Conservation (phyloP, 1,284 basidiomycete species). For the Cryptococcus sp. region DNA sequence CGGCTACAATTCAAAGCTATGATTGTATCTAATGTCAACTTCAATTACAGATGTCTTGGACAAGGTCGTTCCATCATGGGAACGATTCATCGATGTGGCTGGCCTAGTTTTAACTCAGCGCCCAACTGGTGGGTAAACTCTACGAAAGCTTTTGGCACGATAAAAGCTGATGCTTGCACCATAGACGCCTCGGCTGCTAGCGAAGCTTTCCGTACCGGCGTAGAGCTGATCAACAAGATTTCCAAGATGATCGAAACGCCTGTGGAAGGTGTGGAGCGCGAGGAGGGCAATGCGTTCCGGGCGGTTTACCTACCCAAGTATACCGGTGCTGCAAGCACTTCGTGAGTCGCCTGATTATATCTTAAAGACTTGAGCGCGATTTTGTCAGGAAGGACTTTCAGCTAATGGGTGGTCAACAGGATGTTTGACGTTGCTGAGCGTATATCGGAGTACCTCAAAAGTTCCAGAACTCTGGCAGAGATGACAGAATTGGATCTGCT, state of each 20-base stretch:
- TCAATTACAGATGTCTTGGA: conserved; percentile 15
- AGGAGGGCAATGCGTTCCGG: too few species aligned
- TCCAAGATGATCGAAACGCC: too few species aligned
- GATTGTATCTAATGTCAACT: neutral
- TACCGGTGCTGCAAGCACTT: too few species aligned
- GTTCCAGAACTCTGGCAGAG: conserved; percentile 16
- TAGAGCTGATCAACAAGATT: too few species aligned
- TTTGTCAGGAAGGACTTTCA: too few species aligned
- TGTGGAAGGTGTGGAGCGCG: too few species aligned
- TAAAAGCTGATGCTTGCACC: too few species aligned
- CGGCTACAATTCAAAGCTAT: neutral
- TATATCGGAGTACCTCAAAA: conserved; percentile 21
- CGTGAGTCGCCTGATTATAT: neutral
- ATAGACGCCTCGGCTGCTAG: too few species aligned
- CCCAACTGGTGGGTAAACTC: conserved; percentile 1
- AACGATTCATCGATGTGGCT: conserved; percentile 20
- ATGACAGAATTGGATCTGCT: conserved; percentile 26
- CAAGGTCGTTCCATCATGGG: conserved; percentile 17
- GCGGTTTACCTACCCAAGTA: too few species aligned
- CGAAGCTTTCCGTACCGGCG: too few species aligned
- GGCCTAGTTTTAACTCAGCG: conserved; percentile 7
- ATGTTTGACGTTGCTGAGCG: conserved; percentile 13
- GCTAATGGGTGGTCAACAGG: neutral
- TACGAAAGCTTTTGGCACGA: neutral
- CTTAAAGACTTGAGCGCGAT: neutral